These are phyloP conservation scores for Asterella californica DNA, from an alignment of 225 moss, liverwort and hornwort species.

Conservation along the genomic window DNA sequence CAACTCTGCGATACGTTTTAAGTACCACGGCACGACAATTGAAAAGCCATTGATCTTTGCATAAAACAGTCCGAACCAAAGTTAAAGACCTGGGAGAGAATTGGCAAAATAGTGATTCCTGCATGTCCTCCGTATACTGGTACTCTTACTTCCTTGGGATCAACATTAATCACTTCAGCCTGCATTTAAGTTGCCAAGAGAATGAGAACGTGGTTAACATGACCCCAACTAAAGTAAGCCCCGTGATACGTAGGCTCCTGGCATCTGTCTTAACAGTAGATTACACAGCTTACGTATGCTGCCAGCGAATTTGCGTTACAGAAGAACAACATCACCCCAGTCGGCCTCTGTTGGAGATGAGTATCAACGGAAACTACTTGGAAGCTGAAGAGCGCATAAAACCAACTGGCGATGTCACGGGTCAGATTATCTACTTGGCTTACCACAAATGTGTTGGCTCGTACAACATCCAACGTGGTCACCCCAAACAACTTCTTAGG, in stretches of 20 bases:
- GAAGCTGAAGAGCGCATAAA: background rate
- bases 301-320: background rate
- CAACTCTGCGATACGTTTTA: background rate
- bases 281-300: too few species aligned
- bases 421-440: background rate
- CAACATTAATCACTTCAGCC: slow-evolving; percentile 59
- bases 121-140: slow-evolving; percentile 98
- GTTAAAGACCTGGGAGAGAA: slow-evolving; percentile 88
- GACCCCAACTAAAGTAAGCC: background rate
- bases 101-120: slow-evolving; percentile 89
- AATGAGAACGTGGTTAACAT: background rate
- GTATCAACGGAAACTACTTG: background rate
- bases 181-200: slow-evolving; percentile 15
- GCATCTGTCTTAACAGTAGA: too few species aligned
- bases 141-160: slow-evolving; percentile 80
- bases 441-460: slow-evolving; percentile 96
- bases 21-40: background rate
- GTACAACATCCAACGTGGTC: slow-evolving; percentile 93
- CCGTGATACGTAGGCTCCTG: too few species aligned
- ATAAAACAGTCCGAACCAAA: background rate
- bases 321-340: background rate
- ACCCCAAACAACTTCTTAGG: slow-evolving; percentile 84
- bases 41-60: background rate
- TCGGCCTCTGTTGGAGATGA: background rate
- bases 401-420: background rate